These are phyloP conservation scores for Phanerochaete sordida DNA, from an alignment of 768 basidiomycete species.

Conservation along the genomic window DNA sequence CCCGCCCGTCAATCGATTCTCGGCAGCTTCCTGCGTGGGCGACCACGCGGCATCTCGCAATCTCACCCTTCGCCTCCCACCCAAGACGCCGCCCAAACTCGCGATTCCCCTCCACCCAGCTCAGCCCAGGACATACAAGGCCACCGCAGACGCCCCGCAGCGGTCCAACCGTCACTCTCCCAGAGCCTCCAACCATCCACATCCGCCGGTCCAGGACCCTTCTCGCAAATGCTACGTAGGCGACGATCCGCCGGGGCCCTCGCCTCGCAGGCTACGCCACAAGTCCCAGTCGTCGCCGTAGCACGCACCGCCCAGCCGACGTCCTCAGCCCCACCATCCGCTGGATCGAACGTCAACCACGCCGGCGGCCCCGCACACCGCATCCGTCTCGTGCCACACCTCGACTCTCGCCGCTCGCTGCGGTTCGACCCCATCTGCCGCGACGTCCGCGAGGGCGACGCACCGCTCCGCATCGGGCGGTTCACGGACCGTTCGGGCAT, in stretches of 20 bases:
- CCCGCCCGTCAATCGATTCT: conserved; percentile 61
- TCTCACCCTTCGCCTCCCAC: conserved; percentile 42
- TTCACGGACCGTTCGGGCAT: conserved; percentile 86
- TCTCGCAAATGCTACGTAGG: conserved; percentile 63
- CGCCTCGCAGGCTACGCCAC: conserved; percentile 27
- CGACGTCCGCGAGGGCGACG: conserved; percentile 69
- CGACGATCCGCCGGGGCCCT: conserved; percentile 62
- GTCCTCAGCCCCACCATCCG: conserved; percentile 17
- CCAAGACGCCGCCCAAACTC: conserved; percentile 32
- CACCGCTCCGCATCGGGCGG: conserved; percentile 82
- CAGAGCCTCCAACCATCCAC: conserved; percentile 35
- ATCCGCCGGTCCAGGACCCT: conserved; percentile 31
- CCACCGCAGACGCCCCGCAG: conserved; percentile 39
- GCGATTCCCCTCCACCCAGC: conserved; percentile 42
- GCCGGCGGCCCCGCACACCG: conserved; percentile 46
- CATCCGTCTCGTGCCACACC: conserved; percentile 92
- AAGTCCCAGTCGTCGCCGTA: conserved; percentile 23
- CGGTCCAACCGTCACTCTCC: conserved; percentile 20
- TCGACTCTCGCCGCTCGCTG: conserved; percentile 85
- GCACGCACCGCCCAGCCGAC: conserved; percentile 24
- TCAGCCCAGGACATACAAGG: conserved; percentile 28
- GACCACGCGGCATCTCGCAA: conserved; percentile 66
- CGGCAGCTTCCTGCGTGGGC: conserved; percentile 65
- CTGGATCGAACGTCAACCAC: conserved; percentile 8
- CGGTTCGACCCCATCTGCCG: conserved; percentile 91